Percentiles rank a stretch among this genome's conserved stretches.
These are phyloP conservation scores for Hemisphaericaspora subhashii DNA, from an alignment of 1,139 yeast species.

Conservation along the genomic window DNA sequence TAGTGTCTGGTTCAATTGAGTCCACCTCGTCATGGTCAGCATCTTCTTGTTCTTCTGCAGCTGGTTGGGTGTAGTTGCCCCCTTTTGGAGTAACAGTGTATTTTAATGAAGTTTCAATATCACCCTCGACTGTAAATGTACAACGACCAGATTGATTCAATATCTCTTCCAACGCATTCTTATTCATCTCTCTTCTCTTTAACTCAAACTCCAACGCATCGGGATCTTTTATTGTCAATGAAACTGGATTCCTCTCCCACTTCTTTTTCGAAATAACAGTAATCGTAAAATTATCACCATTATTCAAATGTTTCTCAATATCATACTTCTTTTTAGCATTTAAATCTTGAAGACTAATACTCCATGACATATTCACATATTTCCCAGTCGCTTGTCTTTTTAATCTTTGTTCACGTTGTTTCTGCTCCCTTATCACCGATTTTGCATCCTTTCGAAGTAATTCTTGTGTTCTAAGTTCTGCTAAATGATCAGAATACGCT, in stretches of 20 bases:
- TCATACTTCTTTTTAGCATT: constrained; percentile 39
- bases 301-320: constrained; percentile 30
- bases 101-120: constrained; percentile 21
- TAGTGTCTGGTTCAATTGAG: constrained; percentile 14
- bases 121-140: constrained; percentile 32
- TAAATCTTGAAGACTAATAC: constrained; percentile 41
- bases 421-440: constrained; percentile 24
- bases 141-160: constrained; percentile 34
- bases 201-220: constrained; percentile 28
- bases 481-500: constrained; percentile 32
- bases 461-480: constrained; percentile 31
- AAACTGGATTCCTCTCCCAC: not conserved
- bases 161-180: constrained; percentile 20
- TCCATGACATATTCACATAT: constrained; percentile 36
- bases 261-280: not conserved
- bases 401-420: constrained; percentile 31
- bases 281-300: constrained; percentile 34
- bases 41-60: too few species aligned
- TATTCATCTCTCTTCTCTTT: constrained; percentile 31
- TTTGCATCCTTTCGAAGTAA: constrained; percentile 36
- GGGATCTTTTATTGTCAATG: constrained; percentile 5
- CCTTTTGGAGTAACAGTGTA: constrained; percentile 21
- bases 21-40: not conserved
- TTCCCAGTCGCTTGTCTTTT: constrained; percentile 41
- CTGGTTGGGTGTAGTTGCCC: too few species aligned